These are phyloP conservation scores for Rhodomyrtus psidioides DNA, from an alignment of 441 rosid genomes.

Conservation along the genomic window DNA sequence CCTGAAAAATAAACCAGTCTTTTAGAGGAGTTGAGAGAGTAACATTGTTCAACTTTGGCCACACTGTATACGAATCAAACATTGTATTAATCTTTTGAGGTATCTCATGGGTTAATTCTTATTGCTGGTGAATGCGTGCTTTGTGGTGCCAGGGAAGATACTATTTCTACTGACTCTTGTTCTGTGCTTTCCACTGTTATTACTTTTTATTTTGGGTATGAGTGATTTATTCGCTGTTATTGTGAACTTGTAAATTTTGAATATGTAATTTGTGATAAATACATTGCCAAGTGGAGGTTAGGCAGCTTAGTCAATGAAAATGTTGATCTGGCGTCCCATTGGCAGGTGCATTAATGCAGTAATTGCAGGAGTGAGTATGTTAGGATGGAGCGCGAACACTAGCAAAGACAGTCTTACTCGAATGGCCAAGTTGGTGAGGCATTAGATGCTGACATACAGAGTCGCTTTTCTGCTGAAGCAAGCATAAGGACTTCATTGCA, in stretches of 20 bases:
- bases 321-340: not conserved
- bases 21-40: not conserved
- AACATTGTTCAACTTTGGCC: not conserved
- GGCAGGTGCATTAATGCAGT: conserved; percentile 91
- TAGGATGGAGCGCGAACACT: conserved; percentile 83
- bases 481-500: conserved; percentile 91
- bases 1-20: not conserved
- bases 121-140: not conserved
- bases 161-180: no score
- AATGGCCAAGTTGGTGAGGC: conserved; percentile 64
- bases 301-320: not conserved
- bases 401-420: conserved; percentile 58
- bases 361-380: conserved; percentile 87
- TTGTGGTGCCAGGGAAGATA: no score
- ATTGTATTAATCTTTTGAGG: not conserved
- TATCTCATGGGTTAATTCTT: not conserved
- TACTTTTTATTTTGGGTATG: not conserved
- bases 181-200: not conserved
- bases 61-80: not conserved
- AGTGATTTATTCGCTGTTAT: not conserved
- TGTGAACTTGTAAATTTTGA: not conserved
- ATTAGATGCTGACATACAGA: conserved; percentile 66
- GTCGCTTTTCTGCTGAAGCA: conserved; percentile 75
- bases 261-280: not conserved
- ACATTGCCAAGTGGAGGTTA: not conserved